A percentile compares a stretch with the other conserved stretches of the same genome.
phyloP scores from a whole-genome alignment of 2,329 filamentous ascomycete genomes.

The Pseudopyrenochaeta lycopersici region DNA sequence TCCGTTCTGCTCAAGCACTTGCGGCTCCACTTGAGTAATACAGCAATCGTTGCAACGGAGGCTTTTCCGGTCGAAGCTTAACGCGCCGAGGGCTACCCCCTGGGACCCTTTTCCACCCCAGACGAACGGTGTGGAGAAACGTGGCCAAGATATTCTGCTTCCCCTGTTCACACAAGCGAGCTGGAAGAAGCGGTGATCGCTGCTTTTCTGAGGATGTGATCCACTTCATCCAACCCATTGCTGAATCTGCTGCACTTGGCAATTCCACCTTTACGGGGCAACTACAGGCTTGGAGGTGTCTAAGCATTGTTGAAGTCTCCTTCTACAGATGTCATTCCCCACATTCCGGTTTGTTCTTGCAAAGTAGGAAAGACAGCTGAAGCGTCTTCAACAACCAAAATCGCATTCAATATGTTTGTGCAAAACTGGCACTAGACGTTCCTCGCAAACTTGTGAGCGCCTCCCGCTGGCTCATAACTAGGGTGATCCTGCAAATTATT shows the following conservation, averaged over 20 bases:
- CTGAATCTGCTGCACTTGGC: slow-evolving; percentile 20
- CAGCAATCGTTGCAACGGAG: slow-evolving; percentile 37
- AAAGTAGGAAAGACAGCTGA: not conserved
- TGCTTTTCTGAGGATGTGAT: slow-evolving; percentile 21
- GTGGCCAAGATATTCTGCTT: slow-evolving; percentile 23
- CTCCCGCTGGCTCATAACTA: not conserved
- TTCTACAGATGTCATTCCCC: slow-evolving; percentile 15
- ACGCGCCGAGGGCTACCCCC: slow-evolving; percentile 26
- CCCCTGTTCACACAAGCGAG: slow-evolving; percentile 15
- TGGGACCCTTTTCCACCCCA: slow-evolving; percentile 18
- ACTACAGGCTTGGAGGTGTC: slow-evolving; percentile 21
- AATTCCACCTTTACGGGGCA: slow-evolving; percentile 10
- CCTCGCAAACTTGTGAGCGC: too few species aligned
- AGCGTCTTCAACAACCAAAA: too few species aligned
- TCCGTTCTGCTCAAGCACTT: slow-evolving; percentile 29
- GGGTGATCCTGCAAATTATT: not conserved
- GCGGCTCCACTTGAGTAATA: slow-evolving; percentile 32
- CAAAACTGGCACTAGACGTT: too few species aligned
- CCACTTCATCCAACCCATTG: slow-evolving; percentile 8
- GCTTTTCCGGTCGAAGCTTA: slow-evolving; percentile 43
- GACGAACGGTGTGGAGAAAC: slow-evolving; percentile 37
- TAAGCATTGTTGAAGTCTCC: slow-evolving; percentile 15
- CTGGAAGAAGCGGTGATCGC: slow-evolving; percentile 21
- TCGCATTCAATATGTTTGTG: too few species aligned
- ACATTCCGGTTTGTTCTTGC: slow-evolving; percentile 11